These are phyloP conservation scores for Aspergillus affinis DNA, from an alignment of 495 filamentous ascomycete species.

Conservation along the genomic window DNA sequence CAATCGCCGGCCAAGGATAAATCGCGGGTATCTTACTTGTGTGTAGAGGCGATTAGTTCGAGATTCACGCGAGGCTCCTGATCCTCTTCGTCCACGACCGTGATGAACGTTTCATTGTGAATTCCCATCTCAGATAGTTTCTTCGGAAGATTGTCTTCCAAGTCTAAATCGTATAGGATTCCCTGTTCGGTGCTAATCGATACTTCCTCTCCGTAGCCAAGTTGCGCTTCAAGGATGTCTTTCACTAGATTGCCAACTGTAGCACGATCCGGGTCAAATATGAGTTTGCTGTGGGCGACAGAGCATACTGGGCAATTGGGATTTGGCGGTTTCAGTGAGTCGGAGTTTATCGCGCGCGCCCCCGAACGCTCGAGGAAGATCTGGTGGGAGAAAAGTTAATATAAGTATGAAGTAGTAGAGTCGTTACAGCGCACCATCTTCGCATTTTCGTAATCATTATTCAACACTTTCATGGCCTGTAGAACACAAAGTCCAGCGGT, in stretches of 20 bases:
- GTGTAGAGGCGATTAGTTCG: slow-evolving; percentile 56
- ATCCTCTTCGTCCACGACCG: slow-evolving; percentile 81
- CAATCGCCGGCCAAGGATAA: neutral
- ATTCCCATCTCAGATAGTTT: slow-evolving; percentile 76
- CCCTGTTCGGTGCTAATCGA: slow-evolving; percentile 70
- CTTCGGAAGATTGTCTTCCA: slow-evolving; percentile 81
- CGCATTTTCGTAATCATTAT: slow-evolving; percentile 63
- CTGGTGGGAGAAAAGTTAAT: slow-evolving; percentile 30
- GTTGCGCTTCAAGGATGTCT: slow-evolving; percentile 60
- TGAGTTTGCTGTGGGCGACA: slow-evolving; percentile 61
- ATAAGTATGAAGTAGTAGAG: neutral
- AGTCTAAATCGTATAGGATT: slow-evolving; percentile 81
- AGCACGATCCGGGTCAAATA: slow-evolving; percentile 69
- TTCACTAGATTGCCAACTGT: slow-evolving; percentile 83
- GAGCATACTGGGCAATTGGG: slow-evolving; percentile 81
- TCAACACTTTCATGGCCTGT: slow-evolving; percentile 88
- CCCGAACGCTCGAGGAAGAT: slow-evolving; percentile 76
- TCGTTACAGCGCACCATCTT: slow-evolving; percentile 45
- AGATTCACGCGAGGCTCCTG: slow-evolving; percentile 80
- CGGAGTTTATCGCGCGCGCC: slow-evolving; percentile 71
- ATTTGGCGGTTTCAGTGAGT: slow-evolving; percentile 73
- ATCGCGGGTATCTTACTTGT: slow-evolving; percentile 31
- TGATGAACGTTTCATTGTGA: slow-evolving; percentile 72
- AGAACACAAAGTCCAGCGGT: slow-evolving; percentile 91
- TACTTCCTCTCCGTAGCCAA: slow-evolving; percentile 85